Evolutionary conservation across 192 early-diverging fungal genomes (phyloP).

Genomic region (Gonapodya prolifera): DNA sequence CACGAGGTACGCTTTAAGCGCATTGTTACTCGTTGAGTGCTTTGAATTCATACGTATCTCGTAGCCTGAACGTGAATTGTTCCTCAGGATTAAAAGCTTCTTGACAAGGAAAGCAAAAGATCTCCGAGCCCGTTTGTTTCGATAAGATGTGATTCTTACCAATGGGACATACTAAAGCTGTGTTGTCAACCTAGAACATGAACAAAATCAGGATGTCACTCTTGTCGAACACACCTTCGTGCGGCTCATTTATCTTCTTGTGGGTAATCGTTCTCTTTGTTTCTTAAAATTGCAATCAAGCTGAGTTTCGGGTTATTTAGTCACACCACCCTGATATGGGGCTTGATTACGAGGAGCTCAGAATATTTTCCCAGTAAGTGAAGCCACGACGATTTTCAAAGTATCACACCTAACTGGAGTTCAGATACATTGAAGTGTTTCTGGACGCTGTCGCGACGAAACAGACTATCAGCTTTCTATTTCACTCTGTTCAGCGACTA

Average conservation of each 20-base stretch:
- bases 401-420: background rate
- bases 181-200: background rate
- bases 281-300: constrained; percentile 23
- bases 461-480: constrained; percentile 77
- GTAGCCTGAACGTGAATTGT: background rate
- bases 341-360: background rate
- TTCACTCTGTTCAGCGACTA: constrained; percentile 54
- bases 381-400: background rate
- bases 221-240: constrained; percentile 43
- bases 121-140: constrained; percentile 11
- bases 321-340: background rate
- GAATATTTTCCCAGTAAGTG: background rate
- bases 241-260: constrained; percentile 59
- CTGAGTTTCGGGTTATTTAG: constrained; percentile 29
- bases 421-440: constrained; percentile 74
- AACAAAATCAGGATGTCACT: background rate
- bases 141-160: background rate
- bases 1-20: constrained; percentile 69
- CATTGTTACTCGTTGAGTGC: constrained; percentile 45
- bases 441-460: constrained; percentile 58
- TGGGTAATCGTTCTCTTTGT: constrained; percentile 76
- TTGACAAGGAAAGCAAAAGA: constrained; percentile 20
- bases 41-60: background rate
- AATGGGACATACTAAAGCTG: constrained; percentile 5
- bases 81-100: constrained; percentile 24